These are phyloP conservation scores for Cyberlindnera xishuangbannaensis DNA, from an alignment of 805 yeast species.

Conservation along the genomic window DNA sequence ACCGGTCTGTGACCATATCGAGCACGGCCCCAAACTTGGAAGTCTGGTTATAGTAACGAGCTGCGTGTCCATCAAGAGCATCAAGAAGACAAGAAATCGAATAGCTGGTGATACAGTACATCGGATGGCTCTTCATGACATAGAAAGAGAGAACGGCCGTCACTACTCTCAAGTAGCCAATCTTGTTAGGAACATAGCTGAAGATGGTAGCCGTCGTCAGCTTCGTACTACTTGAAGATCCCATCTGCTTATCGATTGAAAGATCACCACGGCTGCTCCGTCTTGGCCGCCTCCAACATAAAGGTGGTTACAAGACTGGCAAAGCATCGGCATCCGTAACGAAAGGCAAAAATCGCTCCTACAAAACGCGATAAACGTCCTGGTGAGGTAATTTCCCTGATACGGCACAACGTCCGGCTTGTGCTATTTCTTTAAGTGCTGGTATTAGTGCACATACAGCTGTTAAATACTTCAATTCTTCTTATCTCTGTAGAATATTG, in stretches of 20 bases:
- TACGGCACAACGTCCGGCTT: too few species aligned
- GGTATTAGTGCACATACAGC: too few species aligned
- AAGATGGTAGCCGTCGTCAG: conserved; percentile 51
- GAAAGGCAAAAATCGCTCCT: too few species aligned
- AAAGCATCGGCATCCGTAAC: too few species aligned
- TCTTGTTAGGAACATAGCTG: conserved; percentile 82
- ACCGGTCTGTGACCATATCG: conserved; percentile 98
- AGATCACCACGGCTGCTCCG: too few species aligned
- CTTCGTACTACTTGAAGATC: conserved; percentile 3
- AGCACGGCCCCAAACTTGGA: conserved; percentile 93
- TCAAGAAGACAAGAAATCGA: conserved; percentile 87
- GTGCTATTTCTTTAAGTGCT: too few species aligned
- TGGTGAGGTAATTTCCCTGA: background rate
- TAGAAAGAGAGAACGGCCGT: conserved; percentile 76
- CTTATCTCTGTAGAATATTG: too few species aligned
- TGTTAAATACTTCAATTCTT: too few species aligned
- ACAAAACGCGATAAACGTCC: too few species aligned
- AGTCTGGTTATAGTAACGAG: conserved; percentile 82
- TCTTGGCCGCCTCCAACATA: too few species aligned
- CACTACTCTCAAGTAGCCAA: conserved; percentile 81
- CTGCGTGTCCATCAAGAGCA: conserved; percentile 95
- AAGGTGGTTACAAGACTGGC: too few species aligned
- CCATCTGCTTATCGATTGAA: too few species aligned
- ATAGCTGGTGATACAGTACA: conserved; percentile 69
- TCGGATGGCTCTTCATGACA: conserved; percentile 81